phyloP scores from a whole-genome alignment of 2,329 filamentous ascomycete genomes.

The Trichoderma atroviride region DNA sequence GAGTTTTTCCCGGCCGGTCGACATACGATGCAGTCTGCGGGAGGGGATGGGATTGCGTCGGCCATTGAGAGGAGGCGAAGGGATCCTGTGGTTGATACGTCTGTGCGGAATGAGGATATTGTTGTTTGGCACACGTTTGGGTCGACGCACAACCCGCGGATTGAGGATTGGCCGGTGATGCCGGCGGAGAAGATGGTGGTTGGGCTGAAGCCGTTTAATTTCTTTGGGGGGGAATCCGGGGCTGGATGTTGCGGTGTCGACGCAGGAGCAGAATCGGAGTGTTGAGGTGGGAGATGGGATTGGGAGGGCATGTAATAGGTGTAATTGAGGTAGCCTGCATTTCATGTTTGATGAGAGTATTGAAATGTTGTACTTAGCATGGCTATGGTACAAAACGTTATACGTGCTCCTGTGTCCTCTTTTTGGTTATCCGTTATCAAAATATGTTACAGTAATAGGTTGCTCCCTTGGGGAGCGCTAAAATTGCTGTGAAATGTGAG shows the following conservation, averaged over 20 bases:
- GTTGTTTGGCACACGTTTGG: slow-evolving; percentile 54
- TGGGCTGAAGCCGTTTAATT: slow-evolving; percentile 47
- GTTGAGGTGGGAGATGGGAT: not conserved
- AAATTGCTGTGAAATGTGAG: too few relatives aligned
- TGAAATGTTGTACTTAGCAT: too few relatives aligned
- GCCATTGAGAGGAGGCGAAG: slow-evolving; percentile 49
- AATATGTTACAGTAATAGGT: too few relatives aligned
- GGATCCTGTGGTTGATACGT: slow-evolving; percentile 35
- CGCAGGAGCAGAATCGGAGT: slow-evolving; percentile 17
- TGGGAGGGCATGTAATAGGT: not conserved
- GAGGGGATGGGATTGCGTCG: slow-evolving; percentile 49
- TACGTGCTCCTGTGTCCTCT: too few relatives aligned
- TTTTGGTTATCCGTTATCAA: too few relatives aligned
- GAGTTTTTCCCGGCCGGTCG: slow-evolving; percentile 54
- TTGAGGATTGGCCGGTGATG: slow-evolving; percentile 56
- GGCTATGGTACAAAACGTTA: too few relatives aligned
- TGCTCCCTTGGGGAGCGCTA: too few relatives aligned
- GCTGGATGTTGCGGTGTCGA: slow-evolving; percentile 45
- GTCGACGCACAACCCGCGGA: slow-evolving; percentile 51
- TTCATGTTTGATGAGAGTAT: not conserved
- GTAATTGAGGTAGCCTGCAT: not conserved
- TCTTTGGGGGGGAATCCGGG: slow-evolving; percentile 51
- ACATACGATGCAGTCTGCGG: slow-evolving; percentile 48
- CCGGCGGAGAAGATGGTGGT: slow-evolving; percentile 52
- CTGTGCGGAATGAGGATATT: slow-evolving; percentile 41